Percentiles rank a stretch among this genome's conserved stretches.
Conservation (phyloP, 306 rosid species). For the Parietaria judaica region DNA sequence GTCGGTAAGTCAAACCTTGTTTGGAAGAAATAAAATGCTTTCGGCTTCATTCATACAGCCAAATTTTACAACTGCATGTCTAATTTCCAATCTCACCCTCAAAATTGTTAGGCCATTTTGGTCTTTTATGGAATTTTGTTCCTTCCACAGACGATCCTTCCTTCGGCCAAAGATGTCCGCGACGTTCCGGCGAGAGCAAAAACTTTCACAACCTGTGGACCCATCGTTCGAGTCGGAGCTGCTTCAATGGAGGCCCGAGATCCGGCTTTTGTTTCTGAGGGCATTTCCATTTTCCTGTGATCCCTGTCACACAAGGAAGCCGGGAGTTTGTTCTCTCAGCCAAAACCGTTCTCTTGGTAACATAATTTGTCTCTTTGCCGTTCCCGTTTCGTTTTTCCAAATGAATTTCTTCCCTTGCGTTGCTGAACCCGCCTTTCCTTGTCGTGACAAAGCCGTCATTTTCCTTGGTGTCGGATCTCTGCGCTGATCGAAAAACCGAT, state of each 20-base stretch:
- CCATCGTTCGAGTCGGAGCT: slow-evolving; percentile 87
- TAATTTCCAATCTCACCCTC: too few relatives aligned
- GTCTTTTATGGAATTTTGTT: too few relatives aligned
- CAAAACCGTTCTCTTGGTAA: slow-evolving; percentile 42
- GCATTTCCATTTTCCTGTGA: slow-evolving; percentile 76
- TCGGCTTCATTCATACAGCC: too few relatives aligned
- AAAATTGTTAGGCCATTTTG: too few relatives aligned
- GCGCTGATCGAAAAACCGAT: slow-evolving; percentile 22
- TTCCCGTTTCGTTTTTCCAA: slow-evolving; percentile 22
- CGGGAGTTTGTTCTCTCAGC: slow-evolving; percentile 59
- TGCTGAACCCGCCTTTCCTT: slow-evolving; percentile 26
- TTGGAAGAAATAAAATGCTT: too few relatives aligned
- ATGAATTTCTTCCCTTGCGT: slow-evolving; percentile 25
- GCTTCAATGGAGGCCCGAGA: slow-evolving; percentile 70
- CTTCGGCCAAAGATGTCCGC: too few relatives aligned
- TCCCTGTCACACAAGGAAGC: slow-evolving; percentile 25
- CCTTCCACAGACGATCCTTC: too few relatives aligned
- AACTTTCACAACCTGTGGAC: slow-evolving; percentile 33
- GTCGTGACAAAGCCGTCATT: slow-evolving; percentile 53
- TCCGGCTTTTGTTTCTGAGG: slow-evolving; percentile 72
- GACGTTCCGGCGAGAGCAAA: neutral
- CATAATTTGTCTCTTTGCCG: slow-evolving; percentile 17
- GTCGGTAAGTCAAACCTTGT: too few relatives aligned
- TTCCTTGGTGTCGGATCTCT: slow-evolving; percentile 29
- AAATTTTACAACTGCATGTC: too few relatives aligned